These are phyloP conservation scores for Dendrobium catenatum DNA, from an alignment of 106 monocot species.

Conservation along the genomic window DNA sequence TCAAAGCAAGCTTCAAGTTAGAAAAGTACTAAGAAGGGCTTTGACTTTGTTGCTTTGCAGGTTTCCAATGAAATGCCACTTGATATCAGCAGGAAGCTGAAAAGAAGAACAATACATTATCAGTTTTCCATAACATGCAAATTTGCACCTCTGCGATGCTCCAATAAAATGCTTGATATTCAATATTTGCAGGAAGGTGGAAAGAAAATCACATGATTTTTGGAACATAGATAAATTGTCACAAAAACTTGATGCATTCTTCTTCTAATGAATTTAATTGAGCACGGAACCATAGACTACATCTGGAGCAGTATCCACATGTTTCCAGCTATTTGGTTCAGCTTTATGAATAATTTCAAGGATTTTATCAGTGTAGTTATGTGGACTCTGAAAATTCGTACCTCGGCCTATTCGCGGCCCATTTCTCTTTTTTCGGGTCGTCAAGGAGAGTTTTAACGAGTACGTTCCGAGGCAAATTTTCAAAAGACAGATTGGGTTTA, in stretches of 20 bases:
- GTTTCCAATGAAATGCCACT: slow-evolving; percentile 95
- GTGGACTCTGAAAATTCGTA: no score
- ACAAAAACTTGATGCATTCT: neutral
- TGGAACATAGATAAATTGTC: neutral
- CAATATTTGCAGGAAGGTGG: neutral
- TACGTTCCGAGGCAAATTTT: no score
- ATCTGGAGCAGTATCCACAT: neutral
- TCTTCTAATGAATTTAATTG: neutral
- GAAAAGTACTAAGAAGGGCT: slow-evolving; percentile 56
- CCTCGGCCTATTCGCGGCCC: no score
- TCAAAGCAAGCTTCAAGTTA: neutral
- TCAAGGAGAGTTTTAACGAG: no score
- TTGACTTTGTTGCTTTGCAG: slow-evolving; percentile 98
- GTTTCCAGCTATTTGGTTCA: neutral
- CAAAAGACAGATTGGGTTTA: no score
- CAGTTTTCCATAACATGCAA: neutral
- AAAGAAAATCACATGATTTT: neutral
- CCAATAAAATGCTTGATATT: neutral
- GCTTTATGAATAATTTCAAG: neutral
- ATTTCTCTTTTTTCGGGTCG: no score
- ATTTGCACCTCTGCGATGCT: neutral
- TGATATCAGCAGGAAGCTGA: slow-evolving; percentile 97
- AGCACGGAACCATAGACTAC: neutral
- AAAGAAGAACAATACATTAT: slow-evolving; percentile 15
- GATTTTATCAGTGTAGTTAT: neutral